Evolutionary conservation across 2,329 filamentous ascomycete species (phyloP), one percentile per base, ranked within the genome.

Genomic region (Neofusicoccum sp.): DNA sequence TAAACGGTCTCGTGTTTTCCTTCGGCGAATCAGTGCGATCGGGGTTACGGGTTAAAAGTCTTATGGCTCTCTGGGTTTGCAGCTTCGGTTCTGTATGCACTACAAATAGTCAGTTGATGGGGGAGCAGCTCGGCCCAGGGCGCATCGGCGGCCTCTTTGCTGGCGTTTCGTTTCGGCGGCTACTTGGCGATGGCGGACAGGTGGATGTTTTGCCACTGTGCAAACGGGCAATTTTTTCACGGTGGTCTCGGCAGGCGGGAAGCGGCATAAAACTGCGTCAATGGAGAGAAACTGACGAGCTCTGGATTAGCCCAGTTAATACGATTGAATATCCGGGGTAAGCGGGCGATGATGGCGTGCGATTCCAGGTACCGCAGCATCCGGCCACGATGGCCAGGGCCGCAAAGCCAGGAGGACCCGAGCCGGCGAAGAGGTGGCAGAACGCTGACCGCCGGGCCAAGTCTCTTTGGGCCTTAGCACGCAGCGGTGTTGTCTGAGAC

Each of bases 41-140:
- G 59, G 48, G 41, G 36, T 56, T 56, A 30, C 43, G 30, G 59
- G 59, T 36, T 48, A 61, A 61, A 61, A 61, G 59, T 61, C 43
- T 20, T 61, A 48, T 43, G 51, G 51, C 38, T 56, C 14, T 48
- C 38, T 43, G 38, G 51, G 20, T 43, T 20, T 56, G 36, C 51
- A 56, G 51, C 51, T 56, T 56, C 51, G 51, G 51, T 43, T 56
- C 36, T 43, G 51, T 56, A 38, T 56, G 51, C 51, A 43, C 51
- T 56, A 26, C 24, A 24, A 56, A 56, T 43, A 56, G 51, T 33
- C 30, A 16, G 45, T 33, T 36, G 40, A 30, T 20, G 20, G 20
- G 20, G 20, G 20, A 20, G 20, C 20, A 20, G 20, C 20, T 20
- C 38, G 43, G 51, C 43, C 28, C 34, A 54, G 49, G 31, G 49